Evolutionary conservation across 768 basidiomycete genomes (phyloP).

Genomic region (Pisolithus albus): DNA sequence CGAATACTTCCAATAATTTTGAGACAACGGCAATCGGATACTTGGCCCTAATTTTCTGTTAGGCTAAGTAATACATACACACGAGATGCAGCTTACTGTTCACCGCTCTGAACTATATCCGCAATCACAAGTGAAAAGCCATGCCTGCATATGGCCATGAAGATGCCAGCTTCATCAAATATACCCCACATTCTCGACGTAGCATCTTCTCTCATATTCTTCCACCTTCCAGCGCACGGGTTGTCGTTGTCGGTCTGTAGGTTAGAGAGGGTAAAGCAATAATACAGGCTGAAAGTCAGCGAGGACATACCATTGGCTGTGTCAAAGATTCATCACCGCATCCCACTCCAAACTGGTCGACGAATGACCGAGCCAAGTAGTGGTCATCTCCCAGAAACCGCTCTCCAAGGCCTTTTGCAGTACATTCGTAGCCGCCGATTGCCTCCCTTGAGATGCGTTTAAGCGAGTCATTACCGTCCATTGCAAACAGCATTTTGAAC

Average conservation of each 20-base stretch:
- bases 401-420: conserved; percentile 12
- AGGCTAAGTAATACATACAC: too few species aligned
- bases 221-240: not conserved
- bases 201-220: not conserved
- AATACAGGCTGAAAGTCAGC: not conserved
- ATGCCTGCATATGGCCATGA: too few species aligned
- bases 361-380: not conserved
- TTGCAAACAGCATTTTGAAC: conserved; percentile 14
- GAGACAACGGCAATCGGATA: too few species aligned
- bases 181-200: conserved; percentile 19
- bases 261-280: not conserved
- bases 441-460: conserved; percentile 29
- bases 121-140: too few species aligned
- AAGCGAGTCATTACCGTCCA: conserved; percentile 10
- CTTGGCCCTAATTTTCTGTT: too few species aligned
- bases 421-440: conserved; percentile 17
- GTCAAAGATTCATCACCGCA: not conserved
- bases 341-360: not conserved
- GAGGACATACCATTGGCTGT: not conserved
- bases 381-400: not conserved
- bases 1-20: too few species aligned
- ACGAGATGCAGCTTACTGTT: too few species aligned
- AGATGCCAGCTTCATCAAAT: too few species aligned
- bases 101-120: too few species aligned
- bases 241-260: not conserved